These are phyloP conservation scores for Parietichytrium sp. DNA, from an alignment of 108 stramenopile genomes.

Conservation along the genomic window DNA sequence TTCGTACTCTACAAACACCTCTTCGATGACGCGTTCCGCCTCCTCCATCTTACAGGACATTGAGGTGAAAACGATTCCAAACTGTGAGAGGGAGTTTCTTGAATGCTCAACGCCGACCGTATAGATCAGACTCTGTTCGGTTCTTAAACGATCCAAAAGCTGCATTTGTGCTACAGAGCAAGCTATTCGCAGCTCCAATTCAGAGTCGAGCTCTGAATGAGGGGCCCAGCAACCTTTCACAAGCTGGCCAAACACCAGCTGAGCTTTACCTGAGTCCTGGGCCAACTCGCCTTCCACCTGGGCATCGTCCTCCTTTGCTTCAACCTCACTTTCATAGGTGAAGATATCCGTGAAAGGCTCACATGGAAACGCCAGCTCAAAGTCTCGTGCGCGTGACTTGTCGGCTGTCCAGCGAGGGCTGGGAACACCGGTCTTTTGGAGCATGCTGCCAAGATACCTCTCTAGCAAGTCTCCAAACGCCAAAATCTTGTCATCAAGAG, in stretches of 20 bases:
- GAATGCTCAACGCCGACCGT: constrained; percentile 31
- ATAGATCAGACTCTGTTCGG: neutral
- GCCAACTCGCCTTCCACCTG: neutral
- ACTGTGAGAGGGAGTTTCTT: neutral
- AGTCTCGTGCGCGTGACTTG: neutral
- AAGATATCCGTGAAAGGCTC: too few relatives aligned
- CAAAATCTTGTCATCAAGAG: neutral
- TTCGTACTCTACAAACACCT: neutral
- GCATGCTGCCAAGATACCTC: constrained; percentile 6
- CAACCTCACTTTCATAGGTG: too few relatives aligned
- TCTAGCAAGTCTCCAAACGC: neutral
- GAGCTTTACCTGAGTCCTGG: neutral
- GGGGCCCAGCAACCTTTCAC: too few relatives aligned
- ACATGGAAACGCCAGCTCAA: constrained; percentile 10
- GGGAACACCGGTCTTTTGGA: neutral
- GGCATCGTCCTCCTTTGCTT: too few relatives aligned
- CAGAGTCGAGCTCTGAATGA: neutral
- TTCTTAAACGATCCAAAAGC: neutral
- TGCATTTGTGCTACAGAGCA: neutral
- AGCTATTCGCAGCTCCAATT: neutral
- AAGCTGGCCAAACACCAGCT: neutral
- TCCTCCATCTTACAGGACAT: neutral
- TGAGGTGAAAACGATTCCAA: neutral
- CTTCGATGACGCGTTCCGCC: neutral
- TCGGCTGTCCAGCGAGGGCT: constrained; percentile 25